Percentiles rank a stretch among this genome's conserved stretches.
phyloP scores from a whole-genome alignment of 225 moss, liverwort and hornwort species.

The Rhytidiadelphus loreus region DNA sequence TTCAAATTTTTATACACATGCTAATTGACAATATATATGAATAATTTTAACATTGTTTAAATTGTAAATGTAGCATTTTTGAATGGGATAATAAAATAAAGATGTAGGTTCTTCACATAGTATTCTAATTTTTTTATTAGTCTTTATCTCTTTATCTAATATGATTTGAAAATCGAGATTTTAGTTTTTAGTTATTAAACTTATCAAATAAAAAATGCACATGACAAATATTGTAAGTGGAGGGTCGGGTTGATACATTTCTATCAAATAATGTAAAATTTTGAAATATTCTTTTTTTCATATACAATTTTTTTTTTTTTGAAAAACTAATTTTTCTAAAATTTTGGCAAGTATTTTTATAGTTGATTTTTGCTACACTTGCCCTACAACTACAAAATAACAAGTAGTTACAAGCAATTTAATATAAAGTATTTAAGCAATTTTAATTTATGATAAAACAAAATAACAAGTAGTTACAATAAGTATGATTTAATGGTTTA shows the following conservation, averaged over 20 bases:
- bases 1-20: background rate
- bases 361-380: background rate
- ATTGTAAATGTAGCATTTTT: background rate
- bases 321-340: background rate
- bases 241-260: rapidly evolving
- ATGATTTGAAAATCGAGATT: background rate
- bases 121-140: background rate
- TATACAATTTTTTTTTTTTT: rapidly evolving
- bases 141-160: background rate
- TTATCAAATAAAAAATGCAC: background rate
- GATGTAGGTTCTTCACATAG: background rate
- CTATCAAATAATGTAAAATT: rapidly evolving
- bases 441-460: no score
- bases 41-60: background rate
- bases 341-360: background rate
- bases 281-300: rapidly evolving
- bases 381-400: background rate
- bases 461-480: background rate
- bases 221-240: background rate
- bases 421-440: rapidly evolving
- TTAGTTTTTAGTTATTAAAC: background rate
- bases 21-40: background rate
- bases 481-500: no score
- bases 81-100: background rate
- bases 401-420: background rate